These are phyloP conservation scores for Turnera subulata DNA, from an alignment of 345 rosid species.

Conservation along the genomic window DNA sequence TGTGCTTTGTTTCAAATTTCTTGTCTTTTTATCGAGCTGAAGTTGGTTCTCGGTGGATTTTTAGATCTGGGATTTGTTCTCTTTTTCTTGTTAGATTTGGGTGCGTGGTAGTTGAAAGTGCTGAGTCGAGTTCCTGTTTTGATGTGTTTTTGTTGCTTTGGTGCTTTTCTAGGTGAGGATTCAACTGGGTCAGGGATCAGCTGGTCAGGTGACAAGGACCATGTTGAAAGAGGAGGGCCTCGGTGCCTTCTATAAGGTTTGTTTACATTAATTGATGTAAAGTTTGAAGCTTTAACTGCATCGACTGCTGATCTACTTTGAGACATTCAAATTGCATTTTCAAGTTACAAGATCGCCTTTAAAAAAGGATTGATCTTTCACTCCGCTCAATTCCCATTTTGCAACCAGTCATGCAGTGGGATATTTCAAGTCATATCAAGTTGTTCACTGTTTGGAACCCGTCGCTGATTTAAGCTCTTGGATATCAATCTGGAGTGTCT, in stretches of 20 bases:
- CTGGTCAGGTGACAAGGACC: conserved; percentile 59
- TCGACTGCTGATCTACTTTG: background rate
- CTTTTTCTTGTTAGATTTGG: background rate
- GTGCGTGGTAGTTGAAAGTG: background rate
- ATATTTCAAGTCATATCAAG: too few species aligned
- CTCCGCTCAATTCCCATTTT: too few species aligned
- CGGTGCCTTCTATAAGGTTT: conserved; percentile 92
- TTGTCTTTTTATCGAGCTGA: conserved; percentile 7
- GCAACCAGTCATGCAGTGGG: too few species aligned
- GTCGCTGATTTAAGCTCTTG: too few species aligned
- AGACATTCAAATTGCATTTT: background rate
- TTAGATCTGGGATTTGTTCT: conserved; percentile 39
- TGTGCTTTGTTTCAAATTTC: background rate
- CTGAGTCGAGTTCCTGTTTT: conserved; percentile 6
- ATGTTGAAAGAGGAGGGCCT: conserved; percentile 87
- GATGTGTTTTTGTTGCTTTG: conserved; percentile 14
- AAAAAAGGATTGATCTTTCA: background rate
- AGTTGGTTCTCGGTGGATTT: conserved; percentile 7
- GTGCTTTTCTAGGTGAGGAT: conserved; percentile 76
- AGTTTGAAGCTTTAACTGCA: background rate
- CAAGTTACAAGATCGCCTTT: background rate
- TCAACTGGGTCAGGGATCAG: conserved; percentile 97
- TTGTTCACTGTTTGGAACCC: too few species aligned
- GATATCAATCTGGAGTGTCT: too few species aligned
- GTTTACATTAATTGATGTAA: background rate